Conservation (phyloP, 2,329 filamentous ascomycete species). For the Sphaerulina populicola region DNA sequence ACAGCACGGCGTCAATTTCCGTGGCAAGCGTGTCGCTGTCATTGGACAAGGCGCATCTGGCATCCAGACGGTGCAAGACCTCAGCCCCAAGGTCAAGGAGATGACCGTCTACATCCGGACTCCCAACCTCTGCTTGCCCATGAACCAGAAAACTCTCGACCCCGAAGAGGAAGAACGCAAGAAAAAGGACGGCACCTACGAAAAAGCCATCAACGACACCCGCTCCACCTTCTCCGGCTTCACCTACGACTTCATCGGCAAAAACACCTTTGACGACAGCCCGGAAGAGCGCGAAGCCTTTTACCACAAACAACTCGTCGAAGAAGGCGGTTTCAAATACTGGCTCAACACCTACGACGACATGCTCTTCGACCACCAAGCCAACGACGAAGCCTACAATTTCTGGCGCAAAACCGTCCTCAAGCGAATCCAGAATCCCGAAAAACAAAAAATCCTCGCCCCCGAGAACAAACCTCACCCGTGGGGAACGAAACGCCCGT, state of each 20-base stretch:
- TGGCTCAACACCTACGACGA: conserved; percentile 36
- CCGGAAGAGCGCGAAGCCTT: conserved; percentile 43
- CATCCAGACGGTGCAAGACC: conserved; percentile 55
- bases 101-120: conserved; percentile 45
- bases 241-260: conserved; percentile 47
- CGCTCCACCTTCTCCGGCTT: conserved; percentile 47
- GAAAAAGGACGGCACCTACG: conserved; percentile 34
- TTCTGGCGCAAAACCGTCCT: conserved; percentile 37
- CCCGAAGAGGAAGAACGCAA: conserved; percentile 47
- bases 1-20: conserved; percentile 45
- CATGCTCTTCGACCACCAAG: conserved; percentile 31
- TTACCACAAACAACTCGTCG: conserved; percentile 23
- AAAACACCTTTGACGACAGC: conserved; percentile 41
- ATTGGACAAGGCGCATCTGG: conserved; percentile 59
- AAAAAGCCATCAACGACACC: conserved; percentile 24
- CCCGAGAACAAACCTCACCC: conserved; percentile 47
- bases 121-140: conserved; percentile 56
- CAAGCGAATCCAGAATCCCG: conserved; percentile 44
- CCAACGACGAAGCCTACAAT: conserved; percentile 35
- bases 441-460: conserved; percentile 45
- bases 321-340: conserved; percentile 38
- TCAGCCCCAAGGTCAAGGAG: conserved; percentile 46
- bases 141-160: conserved; percentile 42
- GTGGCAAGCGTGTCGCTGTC: conserved; percentile 51
- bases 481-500: conserved; percentile 42